Evolutionary conservation across 192 early-diverging fungal genomes (phyloP).

Genomic region (Mortierella claussenii): DNA sequence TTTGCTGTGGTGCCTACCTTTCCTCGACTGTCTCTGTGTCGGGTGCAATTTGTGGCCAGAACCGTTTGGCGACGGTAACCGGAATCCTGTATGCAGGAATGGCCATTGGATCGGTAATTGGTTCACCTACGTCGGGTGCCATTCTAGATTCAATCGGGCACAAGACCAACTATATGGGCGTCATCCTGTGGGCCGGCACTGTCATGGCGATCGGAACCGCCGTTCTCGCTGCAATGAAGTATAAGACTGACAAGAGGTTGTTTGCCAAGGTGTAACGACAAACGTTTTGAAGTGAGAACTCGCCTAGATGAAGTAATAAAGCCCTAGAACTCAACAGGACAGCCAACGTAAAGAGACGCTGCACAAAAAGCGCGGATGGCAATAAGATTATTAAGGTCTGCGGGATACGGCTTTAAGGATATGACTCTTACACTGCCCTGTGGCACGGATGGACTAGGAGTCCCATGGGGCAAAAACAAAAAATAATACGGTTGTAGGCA

Average conservation of each 20-base stretch:
- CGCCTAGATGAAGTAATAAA: no score
- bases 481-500: no score
- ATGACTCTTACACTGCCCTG: no score
- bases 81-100: conserved; percentile 47
- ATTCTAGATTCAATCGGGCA: conserved; percentile 35
- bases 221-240: conserved; percentile 25
- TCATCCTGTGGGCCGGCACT: conserved; percentile 34
- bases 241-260: conserved; percentile 16
- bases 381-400: no score
- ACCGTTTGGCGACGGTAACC: conserved; percentile 28
- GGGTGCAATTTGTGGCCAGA: conserved; percentile 28
- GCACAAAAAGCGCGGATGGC: no score
- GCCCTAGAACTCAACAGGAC: no score
- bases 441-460: no score
- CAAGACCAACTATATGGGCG: conserved; percentile 30
- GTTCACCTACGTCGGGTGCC: conserved; percentile 46
- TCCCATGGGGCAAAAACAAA: no score
- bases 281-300: no score
- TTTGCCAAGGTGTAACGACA: conserved; percentile 2
- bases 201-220: conserved; percentile 29
- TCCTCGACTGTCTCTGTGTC: conserved; percentile 49
- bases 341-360: no score
- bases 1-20: conserved; percentile 49
- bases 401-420: no score
- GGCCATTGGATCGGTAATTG: conserved; percentile 39